Evolutionary conservation across 2,329 filamentous ascomycete species (phyloP).

Genomic region (Scolecobasidium constrictum): DNA sequence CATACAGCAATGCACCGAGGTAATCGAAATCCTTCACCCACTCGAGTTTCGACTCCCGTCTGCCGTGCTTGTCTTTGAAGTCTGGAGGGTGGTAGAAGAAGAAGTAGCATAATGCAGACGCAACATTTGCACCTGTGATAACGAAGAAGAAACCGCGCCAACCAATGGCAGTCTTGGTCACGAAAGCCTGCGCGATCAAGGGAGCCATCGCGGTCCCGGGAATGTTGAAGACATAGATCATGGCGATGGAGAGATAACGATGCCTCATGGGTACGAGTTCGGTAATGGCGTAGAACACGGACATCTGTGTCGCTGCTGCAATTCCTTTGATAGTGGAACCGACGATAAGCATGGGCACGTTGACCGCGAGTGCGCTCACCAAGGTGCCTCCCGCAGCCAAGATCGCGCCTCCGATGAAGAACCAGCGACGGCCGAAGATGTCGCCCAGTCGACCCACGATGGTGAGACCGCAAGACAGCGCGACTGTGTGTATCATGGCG

Average conservation of each 20-base stretch:
- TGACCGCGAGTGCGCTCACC: constrained; percentile 13
- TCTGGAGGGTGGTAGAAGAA: constrained; percentile 11
- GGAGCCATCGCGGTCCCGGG: constrained; percentile 10
- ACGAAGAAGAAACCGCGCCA: constrained; percentile 11
- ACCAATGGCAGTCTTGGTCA: constrained; percentile 3
- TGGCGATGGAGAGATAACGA: constrained; percentile 13
- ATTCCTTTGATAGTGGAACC: constrained; percentile 14
- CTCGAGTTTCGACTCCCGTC: constrained; percentile 11
- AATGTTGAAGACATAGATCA: constrained; percentile 14
- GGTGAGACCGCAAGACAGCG: constrained; percentile 13
- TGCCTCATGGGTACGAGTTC: constrained; percentile 15
- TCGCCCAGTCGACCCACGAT: constrained; percentile 19
- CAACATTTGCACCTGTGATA: constrained; percentile 9
- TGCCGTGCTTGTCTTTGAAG: constrained; percentile 11
- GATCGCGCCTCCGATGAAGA: constrained; percentile 14
- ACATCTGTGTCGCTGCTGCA: constrained; percentile 13
- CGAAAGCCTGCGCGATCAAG: constrained; percentile 8
- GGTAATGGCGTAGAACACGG: constrained; percentile 13
- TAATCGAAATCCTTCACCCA: constrained; percentile 19
- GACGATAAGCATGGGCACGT: constrained; percentile 14
- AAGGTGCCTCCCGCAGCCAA: constrained; percentile 13
- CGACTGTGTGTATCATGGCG: constrained; percentile 13
- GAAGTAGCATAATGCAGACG: constrained; percentile 2
- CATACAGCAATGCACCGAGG: constrained; percentile 33
- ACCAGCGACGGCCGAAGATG: constrained; percentile 16